Evolutionary conservation across 257 asterid species (phyloP).

Genomic region (Solanum arcanum): DNA sequence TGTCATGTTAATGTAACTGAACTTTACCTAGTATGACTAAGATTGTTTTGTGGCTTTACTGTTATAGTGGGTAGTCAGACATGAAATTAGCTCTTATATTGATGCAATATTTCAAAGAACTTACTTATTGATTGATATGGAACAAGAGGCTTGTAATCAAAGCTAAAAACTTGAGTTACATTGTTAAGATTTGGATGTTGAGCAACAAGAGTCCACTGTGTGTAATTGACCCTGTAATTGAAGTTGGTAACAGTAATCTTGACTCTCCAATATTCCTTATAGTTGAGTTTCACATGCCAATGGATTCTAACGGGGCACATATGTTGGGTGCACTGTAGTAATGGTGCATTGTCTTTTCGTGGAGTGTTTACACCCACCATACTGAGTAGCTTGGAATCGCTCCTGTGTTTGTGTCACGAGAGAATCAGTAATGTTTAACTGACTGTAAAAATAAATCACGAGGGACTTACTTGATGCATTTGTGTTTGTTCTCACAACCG

Average conservation of each 20-base stretch:
- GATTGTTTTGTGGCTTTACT: neutral
- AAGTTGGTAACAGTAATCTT: conserved; percentile 73
- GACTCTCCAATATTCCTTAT: conserved; percentile 74
- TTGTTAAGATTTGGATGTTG: conserved; percentile 94
- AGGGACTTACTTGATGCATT: conserved; percentile 44
- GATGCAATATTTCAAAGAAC: neutral
- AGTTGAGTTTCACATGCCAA: conserved; percentile 81
- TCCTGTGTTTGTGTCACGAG: neutral
- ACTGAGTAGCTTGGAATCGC: neutral
- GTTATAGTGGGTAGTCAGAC: neutral
- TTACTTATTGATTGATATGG: conserved; percentile 73
- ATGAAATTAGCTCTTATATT: neutral
- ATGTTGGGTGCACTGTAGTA: conserved; percentile 65
- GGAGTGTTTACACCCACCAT: neutral
- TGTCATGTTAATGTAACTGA: neutral
- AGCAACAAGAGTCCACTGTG: conserved; percentile 72
- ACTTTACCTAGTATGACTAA: neutral
- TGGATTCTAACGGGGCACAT: conserved; percentile 88
- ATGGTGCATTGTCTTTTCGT: neutral
- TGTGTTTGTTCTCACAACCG: conserved; percentile 58
- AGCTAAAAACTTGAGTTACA: conserved; percentile 89
- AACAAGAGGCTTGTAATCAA: conserved; percentile 71
- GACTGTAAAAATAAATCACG: neutral
- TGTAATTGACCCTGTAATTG: conserved; percentile 65
- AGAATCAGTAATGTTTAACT: neutral